Conservation (phyloP, 768 basidiomycete species). For the Mycena rebaudengoi region DNA sequence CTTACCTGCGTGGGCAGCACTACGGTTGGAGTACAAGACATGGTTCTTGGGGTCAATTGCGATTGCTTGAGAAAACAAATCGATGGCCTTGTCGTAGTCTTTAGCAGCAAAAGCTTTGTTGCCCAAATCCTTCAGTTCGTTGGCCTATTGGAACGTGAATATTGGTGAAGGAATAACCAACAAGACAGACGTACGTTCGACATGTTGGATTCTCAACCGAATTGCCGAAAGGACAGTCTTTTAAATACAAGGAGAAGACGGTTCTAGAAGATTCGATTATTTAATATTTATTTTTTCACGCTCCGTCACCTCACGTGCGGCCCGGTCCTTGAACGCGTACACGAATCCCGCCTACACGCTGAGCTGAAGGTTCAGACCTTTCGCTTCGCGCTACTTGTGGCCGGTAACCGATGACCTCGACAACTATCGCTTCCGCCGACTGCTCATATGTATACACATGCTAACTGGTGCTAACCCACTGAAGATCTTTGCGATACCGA, state of each 20-base stretch:
- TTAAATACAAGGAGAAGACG: neutral
- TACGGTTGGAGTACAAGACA: conserved; percentile 93
- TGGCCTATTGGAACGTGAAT: conserved; percentile 40
- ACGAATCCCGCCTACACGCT: too few relatives aligned
- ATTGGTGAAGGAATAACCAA: neutral
- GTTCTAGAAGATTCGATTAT: neutral
- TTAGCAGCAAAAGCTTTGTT: conserved; percentile 97
- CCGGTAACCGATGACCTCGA: neutral
- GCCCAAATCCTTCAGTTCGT: conserved; percentile 87
- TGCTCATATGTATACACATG: neutral
- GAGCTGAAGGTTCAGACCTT: too few relatives aligned
- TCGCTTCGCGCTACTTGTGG: neutral
- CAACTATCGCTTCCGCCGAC: neutral
- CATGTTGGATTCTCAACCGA: conserved; percentile 37
- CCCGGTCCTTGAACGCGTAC: too few relatives aligned
- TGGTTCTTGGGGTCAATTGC: conserved; percentile 83
- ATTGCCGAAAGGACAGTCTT: neutral
- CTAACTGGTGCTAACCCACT: neutral
- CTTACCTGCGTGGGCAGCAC: conserved; percentile 90
- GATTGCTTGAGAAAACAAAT: conserved; percentile 84
- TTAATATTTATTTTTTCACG: too few relatives aligned
- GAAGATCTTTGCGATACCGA: conserved; percentile 2
- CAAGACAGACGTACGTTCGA: conserved; percentile 45
- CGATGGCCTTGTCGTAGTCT: conserved; percentile 89
- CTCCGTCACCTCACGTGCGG: too few relatives aligned